Evolutionary conservation across 2,329 filamentous ascomycete species (phyloP), one percentile per base, ranked within the genome.

Genomic region (Fusarium aywerte): DNA sequence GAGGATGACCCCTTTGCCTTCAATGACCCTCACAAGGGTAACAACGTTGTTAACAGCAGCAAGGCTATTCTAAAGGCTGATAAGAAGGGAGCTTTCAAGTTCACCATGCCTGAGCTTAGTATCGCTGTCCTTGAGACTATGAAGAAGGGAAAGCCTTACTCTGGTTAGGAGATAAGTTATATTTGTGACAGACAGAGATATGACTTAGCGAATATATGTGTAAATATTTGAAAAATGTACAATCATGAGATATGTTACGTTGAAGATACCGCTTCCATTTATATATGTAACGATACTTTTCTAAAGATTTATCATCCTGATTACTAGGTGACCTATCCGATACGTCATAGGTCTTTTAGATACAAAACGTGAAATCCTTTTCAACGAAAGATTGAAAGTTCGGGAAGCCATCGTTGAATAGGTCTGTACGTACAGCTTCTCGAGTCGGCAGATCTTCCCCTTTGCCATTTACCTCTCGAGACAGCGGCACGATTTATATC

Each of bases 91-190:
- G 74, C 69, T 3, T 87, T 88, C 67, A 75, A 75, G 40, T 88
- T 88, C 67, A 78, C 73, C 25, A 61, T 89, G 70, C 86, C 85
- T 0, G 77, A 85, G 65, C 75, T 87, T 58, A 87, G 84, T 66
- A 81, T 89, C 47, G 85, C 85, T 15, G 82, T 89, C 4, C 71
- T 89, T 51, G 84, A 87, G 50, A 82, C 80, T 1, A 70, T 68
- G 2, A 49, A 58, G n/a, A 61, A 69, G 35, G 29, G 38, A 10
- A 58, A 44, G 53, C 35, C 31, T 11, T 68, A 52, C 11, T 33
- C 33, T 16, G 43, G 45, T 20, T 66, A 49, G 20, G 9, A 49
- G 23, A 12, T 0, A 7, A 12, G n/a, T 8, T 9, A 11, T 5
- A 4, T 10, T 29, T 23, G 13, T 12, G 29, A 32, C 7, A 2